These are phyloP conservation scores for Thalassia testudinum DNA, from an alignment of 116 monocot species.

Conservation along the genomic window DNA sequence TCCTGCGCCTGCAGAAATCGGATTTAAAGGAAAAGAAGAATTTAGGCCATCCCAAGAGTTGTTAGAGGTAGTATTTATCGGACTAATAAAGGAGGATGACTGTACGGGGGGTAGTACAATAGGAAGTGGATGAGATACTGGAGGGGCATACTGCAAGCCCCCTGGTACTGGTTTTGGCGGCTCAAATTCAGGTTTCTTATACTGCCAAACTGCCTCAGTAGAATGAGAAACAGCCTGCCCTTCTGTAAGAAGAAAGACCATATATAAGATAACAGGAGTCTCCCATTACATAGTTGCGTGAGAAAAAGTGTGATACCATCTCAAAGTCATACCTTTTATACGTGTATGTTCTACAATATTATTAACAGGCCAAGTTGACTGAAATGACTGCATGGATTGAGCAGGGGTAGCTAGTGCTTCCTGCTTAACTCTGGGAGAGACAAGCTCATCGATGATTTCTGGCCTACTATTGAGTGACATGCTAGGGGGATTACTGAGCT, in stretches of 20 bases:
- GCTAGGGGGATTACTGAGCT: conserved; percentile 6
- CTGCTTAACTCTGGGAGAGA: conserved; percentile 36
- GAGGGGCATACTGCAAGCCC: conserved; percentile 11
- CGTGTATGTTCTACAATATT: conserved; percentile 9
- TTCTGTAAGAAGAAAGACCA: conserved; percentile 13
- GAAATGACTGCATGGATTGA: conserved; percentile 27
- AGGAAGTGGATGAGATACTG: conserved; percentile 22
- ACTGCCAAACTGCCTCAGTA: conserved; percentile 26
- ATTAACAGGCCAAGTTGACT: conserved; percentile 29
- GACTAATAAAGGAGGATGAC: conserved; percentile 25
- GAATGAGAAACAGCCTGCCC: conserved; percentile 17
- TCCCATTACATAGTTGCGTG: no score
- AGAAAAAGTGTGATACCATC: no score
- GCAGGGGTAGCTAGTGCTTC: conserved; percentile 18
- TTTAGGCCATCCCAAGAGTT: conserved; percentile 45
- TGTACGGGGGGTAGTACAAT: conserved; percentile 41
- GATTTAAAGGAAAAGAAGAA: conserved; percentile 23
- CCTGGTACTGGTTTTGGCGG: conserved; percentile 16
- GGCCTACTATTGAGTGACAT: conserved; percentile 19
- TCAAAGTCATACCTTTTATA: no score
- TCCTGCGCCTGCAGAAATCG: conserved; percentile 17
- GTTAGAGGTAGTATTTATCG: conserved; percentile 23
- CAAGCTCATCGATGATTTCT: conserved; percentile 22
- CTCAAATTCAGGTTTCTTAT: conserved; percentile 30
- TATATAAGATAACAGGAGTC: background rate